A percentile compares a stretch with the other conserved stretches of the same genome.
Conservation (phyloP, 176 grass and related monocot genomes). For the Tillandsia fasciculata region DNA sequence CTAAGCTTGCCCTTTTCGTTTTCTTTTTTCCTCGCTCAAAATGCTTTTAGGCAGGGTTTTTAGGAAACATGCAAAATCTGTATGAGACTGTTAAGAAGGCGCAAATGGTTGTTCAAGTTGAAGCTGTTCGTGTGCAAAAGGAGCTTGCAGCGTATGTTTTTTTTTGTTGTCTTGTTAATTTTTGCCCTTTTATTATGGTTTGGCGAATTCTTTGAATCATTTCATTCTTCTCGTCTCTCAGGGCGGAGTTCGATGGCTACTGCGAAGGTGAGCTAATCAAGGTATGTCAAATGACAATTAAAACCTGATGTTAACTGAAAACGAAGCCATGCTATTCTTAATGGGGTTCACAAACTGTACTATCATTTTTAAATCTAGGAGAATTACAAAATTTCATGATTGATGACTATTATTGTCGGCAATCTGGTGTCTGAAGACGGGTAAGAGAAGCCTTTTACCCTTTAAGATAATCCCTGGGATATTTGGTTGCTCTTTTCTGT, state of each 20-base stretch:
- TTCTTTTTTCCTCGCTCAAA: slow-evolving; percentile 12
- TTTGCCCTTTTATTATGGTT: not conserved
- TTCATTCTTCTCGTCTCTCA: slow-evolving; percentile 26
- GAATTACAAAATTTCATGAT: not conserved
- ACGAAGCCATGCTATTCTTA: not conserved
- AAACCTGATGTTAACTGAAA: not conserved
- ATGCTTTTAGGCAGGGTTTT: slow-evolving; percentile 57
- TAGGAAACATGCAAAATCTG: slow-evolving; percentile 99
- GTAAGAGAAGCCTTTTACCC: too few relatives aligned
- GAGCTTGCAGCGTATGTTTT: slow-evolving; percentile 88
- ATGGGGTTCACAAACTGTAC: slow-evolving; percentile 1
- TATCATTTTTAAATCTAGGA: slow-evolving; percentile 18
- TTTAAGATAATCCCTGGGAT: too few relatives aligned
- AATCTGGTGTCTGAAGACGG: too few relatives aligned
- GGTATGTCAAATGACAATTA: slow-evolving; percentile 37
- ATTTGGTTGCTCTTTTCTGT: too few relatives aligned
- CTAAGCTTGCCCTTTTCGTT: slow-evolving; percentile 7
- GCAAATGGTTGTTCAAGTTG: slow-evolving; percentile 98
- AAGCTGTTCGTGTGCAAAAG: slow-evolving; percentile 93
- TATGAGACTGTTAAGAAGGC: slow-evolving; percentile 98
- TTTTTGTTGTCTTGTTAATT: slow-evolving; percentile 25
- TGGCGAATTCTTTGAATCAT: not conserved
- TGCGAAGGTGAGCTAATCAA: slow-evolving; percentile 99
- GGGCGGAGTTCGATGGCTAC: slow-evolving; percentile 94
- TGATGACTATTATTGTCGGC: too few relatives aligned